Evolutionary conservation across 768 basidiomycete genomes (phyloP), one percentile per base, ranked within the genome.

Genomic region (Crepidotus variabilis): DNA sequence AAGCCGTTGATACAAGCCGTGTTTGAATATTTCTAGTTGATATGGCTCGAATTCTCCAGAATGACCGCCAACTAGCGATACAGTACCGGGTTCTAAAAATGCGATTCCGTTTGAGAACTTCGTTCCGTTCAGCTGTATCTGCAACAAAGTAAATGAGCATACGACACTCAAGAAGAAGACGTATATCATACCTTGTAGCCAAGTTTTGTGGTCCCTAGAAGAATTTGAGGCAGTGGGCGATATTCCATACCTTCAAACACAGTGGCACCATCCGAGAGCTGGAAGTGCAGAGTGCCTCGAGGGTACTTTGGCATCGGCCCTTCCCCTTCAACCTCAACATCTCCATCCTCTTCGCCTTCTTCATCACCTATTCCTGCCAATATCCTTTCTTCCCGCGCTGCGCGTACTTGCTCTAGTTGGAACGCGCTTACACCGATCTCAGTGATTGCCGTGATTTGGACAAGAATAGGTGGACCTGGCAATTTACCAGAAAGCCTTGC

Each of bases 381-480:
- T 53, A 81, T 72, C 33, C 92, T 75, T 62, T 88, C 86, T 57
- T 82, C 81, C 16, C 80, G 78, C 11, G 84, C 82, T 52, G 83
- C 77, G 20, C 88, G 79, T 21, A 82, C 79, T 61, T 89, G 89
- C 57, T 87, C 79, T 16, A 97, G 77, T 51, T 76, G 84, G 64
- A 92, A 90, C 0, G 94, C 95, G 61, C 93, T 93, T 46, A 81
- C 73, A 0, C 87, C 91, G 20, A 97, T 86, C 55, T 98, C 95
- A 16, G 84, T 90, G n/a, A 96, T 80, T 13, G 81, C 77, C 16
- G 75, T 71, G 23, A 97, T 80, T 64, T 97, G 88, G 9, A 94
- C 87, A 35, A 92, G 82, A 32, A 90, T 70, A 1, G 87, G 83
- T 6, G 74, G 65, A 0, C 74, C 72, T 9, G 68, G 63, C 1